phyloP scores from a whole-genome alignment of 2,329 filamentous ascomycete species.

The Sporothrix brunneoviolacea region DNA sequence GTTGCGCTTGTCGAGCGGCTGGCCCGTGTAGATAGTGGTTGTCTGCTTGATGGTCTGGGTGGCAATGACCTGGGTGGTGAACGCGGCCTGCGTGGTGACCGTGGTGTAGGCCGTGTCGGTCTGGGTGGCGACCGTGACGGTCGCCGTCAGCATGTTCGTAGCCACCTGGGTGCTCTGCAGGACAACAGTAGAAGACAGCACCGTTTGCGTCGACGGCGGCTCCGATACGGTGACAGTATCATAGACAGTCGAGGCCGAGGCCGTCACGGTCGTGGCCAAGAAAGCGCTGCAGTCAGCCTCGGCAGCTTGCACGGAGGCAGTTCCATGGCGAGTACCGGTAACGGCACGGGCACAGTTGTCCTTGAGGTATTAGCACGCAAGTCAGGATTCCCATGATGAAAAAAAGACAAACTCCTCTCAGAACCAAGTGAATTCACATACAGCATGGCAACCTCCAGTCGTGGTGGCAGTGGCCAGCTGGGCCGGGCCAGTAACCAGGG shows the following conservation, averaged over 20 bases:
- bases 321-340: constrained; percentile 5
- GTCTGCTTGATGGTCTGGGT: neutral
- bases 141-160: neutral
- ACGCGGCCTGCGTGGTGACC: neutral
- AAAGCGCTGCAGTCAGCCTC: constrained; percentile 16
- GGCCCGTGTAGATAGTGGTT: neutral
- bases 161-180: neutral
- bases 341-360: constrained; percentile 18
- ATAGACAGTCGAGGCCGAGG: neutral
- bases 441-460: constrained; percentile 3
- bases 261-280: constrained; percentile 5
- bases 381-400: too few relatives aligned
- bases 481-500: constrained; percentile 5
- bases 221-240: neutral
- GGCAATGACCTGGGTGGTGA: neutral
- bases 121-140: neutral
- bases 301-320: neutral
- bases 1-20: neutral
- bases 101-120: neutral
- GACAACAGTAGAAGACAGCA: neutral
- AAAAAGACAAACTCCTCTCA: too few relatives aligned
- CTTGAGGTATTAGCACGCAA: too few relatives aligned
- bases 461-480: constrained; percentile 2
- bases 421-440: neutral
- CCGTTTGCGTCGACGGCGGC: constrained; percentile 2